These are phyloP conservation scores for Colletotrichum endophyticum DNA, from an alignment of 2,329 filamentous ascomycete species.

Conservation along the genomic window DNA sequence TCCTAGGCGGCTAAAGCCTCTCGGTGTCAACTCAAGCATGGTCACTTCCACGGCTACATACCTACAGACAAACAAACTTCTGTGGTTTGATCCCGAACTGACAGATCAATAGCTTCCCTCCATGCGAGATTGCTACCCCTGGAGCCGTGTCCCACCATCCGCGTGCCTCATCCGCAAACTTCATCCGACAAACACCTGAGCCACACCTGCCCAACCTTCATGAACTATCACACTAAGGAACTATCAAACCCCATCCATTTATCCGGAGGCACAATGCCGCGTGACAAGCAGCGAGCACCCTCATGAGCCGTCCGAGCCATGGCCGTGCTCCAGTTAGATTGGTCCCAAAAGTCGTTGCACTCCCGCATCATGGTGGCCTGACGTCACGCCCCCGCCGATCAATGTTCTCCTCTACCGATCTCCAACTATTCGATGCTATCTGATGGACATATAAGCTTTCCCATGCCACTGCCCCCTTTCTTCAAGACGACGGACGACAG, in stretches of 20 bases:
- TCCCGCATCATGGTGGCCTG: conserved; percentile 13
- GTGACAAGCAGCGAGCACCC: not conserved
- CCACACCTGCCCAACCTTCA: not conserved
- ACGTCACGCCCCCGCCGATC: conserved; percentile 9
- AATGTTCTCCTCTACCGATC: not conserved
- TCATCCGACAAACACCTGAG: not conserved
- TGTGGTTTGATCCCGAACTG: not conserved
- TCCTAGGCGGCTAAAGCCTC: not conserved
- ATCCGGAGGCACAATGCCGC: not conserved
- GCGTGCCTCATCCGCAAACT: not conserved
- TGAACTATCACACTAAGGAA: not conserved
- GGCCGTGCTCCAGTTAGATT: not conserved
- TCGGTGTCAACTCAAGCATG: not conserved
- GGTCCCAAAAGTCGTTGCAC: not conserved
- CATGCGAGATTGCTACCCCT: not conserved
- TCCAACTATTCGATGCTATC: not conserved
- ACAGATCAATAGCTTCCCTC: not conserved
- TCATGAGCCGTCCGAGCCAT: not conserved
- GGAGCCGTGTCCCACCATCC: not conserved
- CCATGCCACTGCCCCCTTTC: not conserved
- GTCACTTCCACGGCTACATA: not conserved
- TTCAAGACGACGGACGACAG: not conserved
- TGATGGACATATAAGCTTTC: not conserved
- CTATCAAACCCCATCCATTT: not conserved
- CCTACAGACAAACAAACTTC: not conserved